Base-by-base conservation (phyloP, 2,329 filamentous ascomycete species). In the Fusarium floridanum region DNA sequence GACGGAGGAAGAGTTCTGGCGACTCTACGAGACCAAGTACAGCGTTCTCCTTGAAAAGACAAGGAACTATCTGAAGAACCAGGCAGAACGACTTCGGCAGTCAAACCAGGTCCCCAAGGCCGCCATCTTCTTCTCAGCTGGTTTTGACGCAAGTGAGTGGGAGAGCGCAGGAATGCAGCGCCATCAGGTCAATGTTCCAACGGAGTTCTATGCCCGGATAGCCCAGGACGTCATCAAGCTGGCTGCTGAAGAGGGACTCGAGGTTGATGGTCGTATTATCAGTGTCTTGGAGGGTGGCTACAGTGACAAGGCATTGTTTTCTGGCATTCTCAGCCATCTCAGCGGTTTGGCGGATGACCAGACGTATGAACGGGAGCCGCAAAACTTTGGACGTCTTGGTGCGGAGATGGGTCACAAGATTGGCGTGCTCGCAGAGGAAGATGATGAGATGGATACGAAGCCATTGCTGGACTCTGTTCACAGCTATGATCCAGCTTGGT, bases 261-360 rank as follows among this genome's bases (percentile, higher is more conserved):
- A 90, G 32, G 94, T 94, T 2, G 93, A 97, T 29, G 96, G 96
- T 3, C 90, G 97, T 53, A 88, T 98, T 24, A 92, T 99, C 79
- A 98, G 96, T 81, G 95, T 98, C 3, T 88, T 99, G 24, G 97
- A 99, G 83, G 97, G 97, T 36, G 97, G 97, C 0, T 99, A 99
- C 80, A 98, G 95, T 80, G 94, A 99, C 83, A 91, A 95, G 68
- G 97, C 97, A 10, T 85, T 99, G 59, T 93, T 90, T 62, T 98
- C 95, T 37, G 97, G 97, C 53, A 92, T 98, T 4, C 85, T 98
- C 67, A 97, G 95, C 81, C 97, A 99, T 82, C 82, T 99, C 20
- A 94, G 94, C 76, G 97, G 96, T 7, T 88, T 99, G 43, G 91
- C 91, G 45, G 90, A 91, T 45, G 86, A 86, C 24, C 89, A 87